Evolutionary conservation across 495 filamentous ascomycete genomes (phyloP), one percentile per base, ranked within the genome.

Genomic region (Podospora fimiseda): DNA sequence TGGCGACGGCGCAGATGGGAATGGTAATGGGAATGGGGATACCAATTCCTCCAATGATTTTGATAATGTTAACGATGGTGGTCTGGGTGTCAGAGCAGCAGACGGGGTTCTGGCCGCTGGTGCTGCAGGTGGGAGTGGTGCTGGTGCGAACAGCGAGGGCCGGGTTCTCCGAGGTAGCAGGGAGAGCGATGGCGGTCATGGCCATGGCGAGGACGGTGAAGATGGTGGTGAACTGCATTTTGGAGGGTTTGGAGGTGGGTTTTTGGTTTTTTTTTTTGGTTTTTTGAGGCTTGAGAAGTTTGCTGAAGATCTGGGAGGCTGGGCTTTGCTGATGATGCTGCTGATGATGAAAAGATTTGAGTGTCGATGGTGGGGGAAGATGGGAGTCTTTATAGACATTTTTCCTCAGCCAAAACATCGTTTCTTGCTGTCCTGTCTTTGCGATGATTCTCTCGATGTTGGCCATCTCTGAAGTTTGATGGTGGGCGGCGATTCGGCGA

Each of bases 211-310:
- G 55, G 27, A 55, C 3, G 48, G 59, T 61, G 59, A 55, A 51
- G 48, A 61, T 30, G 55, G 2, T 58, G 59, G 59, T 36, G 56
- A 58, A 48, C 48, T 61, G 59, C 59, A 61, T 61, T 44, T 61
- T 61, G 51, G 27, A 24, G 39, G 59, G 18, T 38, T 14, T 24
- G 45, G 30, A 13, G 30, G 13, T 48, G 14, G 19, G 24, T 51
- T 51, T 19, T 16, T n/a, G 8, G 9, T 44, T 53, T 13, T 3
- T 52, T 41, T 49, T n/a, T n/a, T n/a, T n/a, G 16, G 11, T 41
- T 53, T 37, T 45, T 44, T 36, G 20, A 21, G 15, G 42, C 30
- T 37, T 47, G 48, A 45, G 40, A 11, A 11, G 6, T 33, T 23
- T 41, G 56, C 11, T 33, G 27, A 33, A 33, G 11, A 11, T 33